Conservation (phyloP, 768 basidiomycete species). For the Filobasidium floriforme region DNA sequence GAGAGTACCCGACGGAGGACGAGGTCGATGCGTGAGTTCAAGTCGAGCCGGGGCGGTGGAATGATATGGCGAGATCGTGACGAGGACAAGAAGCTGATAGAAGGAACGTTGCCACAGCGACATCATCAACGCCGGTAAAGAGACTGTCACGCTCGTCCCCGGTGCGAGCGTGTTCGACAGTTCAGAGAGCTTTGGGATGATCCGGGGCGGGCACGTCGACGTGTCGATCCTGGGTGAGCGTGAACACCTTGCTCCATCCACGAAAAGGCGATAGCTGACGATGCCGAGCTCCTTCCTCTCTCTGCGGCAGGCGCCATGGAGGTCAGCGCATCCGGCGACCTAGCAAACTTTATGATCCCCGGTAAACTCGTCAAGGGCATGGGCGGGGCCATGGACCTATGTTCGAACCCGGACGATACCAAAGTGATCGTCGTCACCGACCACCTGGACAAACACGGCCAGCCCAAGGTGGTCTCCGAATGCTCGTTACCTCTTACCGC, state of each 20-base stretch:
- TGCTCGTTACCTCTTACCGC: constrained; percentile 84
- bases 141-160: constrained; percentile 70
- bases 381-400: constrained; percentile 93
- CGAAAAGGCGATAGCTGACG: not conserved
- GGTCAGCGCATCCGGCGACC: constrained; percentile 80
- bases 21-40: constrained; percentile 44
- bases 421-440: constrained; percentile 75
- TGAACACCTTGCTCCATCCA: not conserved
- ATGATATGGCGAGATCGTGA: not conserved
- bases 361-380: constrained; percentile 64
- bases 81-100: not conserved
- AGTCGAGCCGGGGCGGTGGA: too few species aligned
- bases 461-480: constrained; percentile 73
- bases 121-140: constrained; percentile 43
- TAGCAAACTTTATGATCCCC: constrained; percentile 98
- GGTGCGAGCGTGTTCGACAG: constrained; percentile 91
- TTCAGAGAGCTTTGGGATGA: constrained; percentile 93
- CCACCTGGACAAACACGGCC: constrained; percentile 81
- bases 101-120: constrained; percentile 22
- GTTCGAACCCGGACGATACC: constrained; percentile 91
- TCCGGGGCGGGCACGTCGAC: constrained; percentile 90
- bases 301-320: constrained; percentile 55
- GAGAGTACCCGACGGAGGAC: constrained; percentile 46
- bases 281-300: not conserved
- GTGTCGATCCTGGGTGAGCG: constrained; percentile 72